phyloP scores from a whole-genome alignment of 768 basidiomycete genomes.

The Lactarius indigo region DNA sequence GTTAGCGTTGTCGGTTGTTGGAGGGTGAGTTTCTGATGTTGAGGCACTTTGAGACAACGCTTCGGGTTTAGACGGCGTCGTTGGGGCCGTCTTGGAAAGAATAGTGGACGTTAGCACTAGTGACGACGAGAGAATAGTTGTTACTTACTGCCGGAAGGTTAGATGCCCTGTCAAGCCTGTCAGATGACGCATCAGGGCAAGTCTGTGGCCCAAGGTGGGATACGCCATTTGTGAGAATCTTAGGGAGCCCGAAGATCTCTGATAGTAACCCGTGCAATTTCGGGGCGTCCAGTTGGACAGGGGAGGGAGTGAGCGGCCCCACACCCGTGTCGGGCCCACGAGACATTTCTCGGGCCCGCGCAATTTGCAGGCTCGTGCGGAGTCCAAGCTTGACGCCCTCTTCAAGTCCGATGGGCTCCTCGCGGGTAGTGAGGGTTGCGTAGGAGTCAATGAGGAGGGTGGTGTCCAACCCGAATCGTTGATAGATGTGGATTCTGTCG shows the following conservation, averaged over 20 bases:
- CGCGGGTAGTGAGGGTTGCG: conserved; percentile 35
- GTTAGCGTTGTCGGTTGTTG: not conserved
- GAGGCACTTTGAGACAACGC: conserved; percentile 10
- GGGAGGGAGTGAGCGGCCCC: conserved; percentile 6
- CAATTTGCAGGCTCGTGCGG: conserved; percentile 37
- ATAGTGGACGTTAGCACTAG: not conserved
- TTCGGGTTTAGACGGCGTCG: conserved; percentile 7
- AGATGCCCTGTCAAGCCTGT: conserved; percentile 8
- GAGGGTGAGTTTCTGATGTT: conserved; percentile 1
- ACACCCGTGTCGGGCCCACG: conserved; percentile 15
- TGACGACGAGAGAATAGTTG: not conserved
- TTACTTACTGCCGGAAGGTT: conserved; percentile 11
- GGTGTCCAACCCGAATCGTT: conserved; percentile 34
- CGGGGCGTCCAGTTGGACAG: conserved; percentile 4
- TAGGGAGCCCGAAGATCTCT: conserved; percentile 13
- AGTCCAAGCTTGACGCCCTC: conserved; percentile 44
- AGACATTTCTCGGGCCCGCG: conserved; percentile 37
- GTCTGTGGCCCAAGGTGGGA: not conserved
- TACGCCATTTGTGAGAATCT: not conserved
- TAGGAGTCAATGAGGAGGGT: conserved; percentile 38
- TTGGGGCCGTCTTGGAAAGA: conserved; percentile 8
- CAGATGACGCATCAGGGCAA: not conserved
- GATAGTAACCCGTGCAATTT: conserved; percentile 4
- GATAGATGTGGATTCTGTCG: conserved; percentile 40
- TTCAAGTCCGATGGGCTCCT: conserved; percentile 35